Evolutionary conservation across 1,284 basidiomycete species (phyloP).

Genomic region (Cutaneotrichosporon cavernicola): DNA sequence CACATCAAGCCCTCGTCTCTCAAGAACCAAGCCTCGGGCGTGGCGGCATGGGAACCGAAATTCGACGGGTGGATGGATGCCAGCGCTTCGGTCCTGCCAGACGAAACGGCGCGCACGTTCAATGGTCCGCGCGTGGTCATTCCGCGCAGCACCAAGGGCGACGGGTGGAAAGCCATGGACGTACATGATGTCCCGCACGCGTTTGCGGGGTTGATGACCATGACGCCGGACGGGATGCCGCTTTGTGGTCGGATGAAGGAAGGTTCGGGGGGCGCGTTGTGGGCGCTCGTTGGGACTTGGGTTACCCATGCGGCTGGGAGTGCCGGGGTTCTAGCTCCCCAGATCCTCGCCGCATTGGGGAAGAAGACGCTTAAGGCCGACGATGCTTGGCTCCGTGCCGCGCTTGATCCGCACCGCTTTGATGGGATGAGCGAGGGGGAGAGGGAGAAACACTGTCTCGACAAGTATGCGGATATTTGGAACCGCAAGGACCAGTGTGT

Average conservation of each 20-base stretch:
- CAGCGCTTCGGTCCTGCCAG: conserved; percentile 22
- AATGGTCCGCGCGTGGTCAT: background rate
- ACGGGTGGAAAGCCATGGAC: background rate
- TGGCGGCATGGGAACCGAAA: conserved; percentile 23
- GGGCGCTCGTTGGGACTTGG: conserved; percentile 32
- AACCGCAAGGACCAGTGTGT: conserved; percentile 23
- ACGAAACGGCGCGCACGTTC: conserved; percentile 21
- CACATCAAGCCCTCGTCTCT: conserved; percentile 16
- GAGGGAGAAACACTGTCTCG: conserved; percentile 22
- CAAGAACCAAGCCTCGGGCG: conserved; percentile 16
- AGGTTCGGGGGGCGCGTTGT: conserved; percentile 16
- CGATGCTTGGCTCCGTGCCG: conserved; percentile 20
- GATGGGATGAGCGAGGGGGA: conserved; percentile 10
- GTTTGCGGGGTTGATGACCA: conserved; percentile 35
- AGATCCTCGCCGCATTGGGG: conserved; percentile 21
- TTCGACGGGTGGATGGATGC: conserved; percentile 24
- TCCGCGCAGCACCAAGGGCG: background rate
- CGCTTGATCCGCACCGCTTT: conserved; percentile 41
- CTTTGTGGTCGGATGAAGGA: conserved; percentile 27
- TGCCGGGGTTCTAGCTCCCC: conserved; percentile 28
- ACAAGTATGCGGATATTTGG: conserved; percentile 36
- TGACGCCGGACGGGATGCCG: conserved; percentile 37
- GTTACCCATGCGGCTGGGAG: conserved; percentile 36
- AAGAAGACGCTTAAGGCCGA: background rate
- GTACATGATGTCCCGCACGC: conserved; percentile 9